Evolutionary conservation across 2,329 filamentous ascomycete species (phyloP).

Genomic region (Diaporthe ampelina): DNA sequence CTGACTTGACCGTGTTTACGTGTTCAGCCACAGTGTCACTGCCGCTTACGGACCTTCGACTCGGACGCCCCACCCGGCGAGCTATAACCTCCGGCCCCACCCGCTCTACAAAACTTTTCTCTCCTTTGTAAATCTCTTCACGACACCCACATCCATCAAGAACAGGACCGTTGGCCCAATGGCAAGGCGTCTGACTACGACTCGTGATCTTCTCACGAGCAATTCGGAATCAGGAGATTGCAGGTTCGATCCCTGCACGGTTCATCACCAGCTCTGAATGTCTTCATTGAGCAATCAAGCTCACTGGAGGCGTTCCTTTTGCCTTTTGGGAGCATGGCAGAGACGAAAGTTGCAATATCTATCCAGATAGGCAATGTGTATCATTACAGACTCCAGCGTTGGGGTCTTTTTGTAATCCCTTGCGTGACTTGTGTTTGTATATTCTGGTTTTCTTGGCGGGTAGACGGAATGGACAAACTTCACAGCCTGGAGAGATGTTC

Average conservation of each 20-base stretch:
- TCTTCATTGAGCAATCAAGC: fast-evolving
- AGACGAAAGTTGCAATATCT: too few species aligned
- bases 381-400: too few species aligned
- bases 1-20: not conserved
- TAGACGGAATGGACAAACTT: not conserved
- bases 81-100: constrained; percentile 11
- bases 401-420: not conserved
- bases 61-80: not conserved
- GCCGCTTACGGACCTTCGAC: not conserved
- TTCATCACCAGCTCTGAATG: not conserved
- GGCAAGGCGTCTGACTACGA: constrained; percentile 61
- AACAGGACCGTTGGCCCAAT: constrained; percentile 51
- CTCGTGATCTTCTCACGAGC: constrained; percentile 22
- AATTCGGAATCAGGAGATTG: constrained; percentile 39
- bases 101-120: constrained; percentile 7
- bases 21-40: not conserved
- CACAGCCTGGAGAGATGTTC: not conserved
- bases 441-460: too few species aligned
- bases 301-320: not conserved
- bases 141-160: not conserved
- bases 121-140: constrained; percentile 15
- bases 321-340: too few species aligned
- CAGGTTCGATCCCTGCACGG: constrained; percentile 41
- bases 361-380: not conserved
- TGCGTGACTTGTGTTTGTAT: not conserved